phyloP scores from a whole-genome alignment of 1,284 basidiomycete species.

The Ganoderma sp. region DNA sequence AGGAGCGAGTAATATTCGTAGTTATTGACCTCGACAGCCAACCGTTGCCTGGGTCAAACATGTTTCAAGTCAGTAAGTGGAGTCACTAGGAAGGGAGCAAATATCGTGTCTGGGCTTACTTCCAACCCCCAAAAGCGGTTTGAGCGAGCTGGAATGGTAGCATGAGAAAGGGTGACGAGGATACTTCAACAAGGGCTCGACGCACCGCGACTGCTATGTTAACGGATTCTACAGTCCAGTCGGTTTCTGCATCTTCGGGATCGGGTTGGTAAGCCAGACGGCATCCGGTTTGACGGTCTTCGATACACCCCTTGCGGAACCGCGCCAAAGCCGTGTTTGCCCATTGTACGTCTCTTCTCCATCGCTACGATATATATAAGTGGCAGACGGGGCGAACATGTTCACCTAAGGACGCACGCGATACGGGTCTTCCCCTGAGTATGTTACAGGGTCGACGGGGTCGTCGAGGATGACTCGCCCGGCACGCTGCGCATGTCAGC shows the following conservation, averaged over 20 bases:
- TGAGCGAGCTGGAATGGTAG: background rate
- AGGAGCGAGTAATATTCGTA: background rate
- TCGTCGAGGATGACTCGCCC: conserved; percentile 21
- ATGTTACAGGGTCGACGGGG: conserved; percentile 11
- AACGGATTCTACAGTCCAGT: background rate
- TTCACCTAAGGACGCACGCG: background rate
- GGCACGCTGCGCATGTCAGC: conserved; percentile 8
- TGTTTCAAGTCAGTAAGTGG: background rate
- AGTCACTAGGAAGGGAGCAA: background rate
- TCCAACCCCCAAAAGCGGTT: background rate
- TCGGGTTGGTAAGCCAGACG: background rate
- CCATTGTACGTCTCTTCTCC: background rate
- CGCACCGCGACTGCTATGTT: background rate
- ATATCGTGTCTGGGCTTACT: background rate
- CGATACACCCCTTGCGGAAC: background rate
- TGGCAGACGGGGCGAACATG: no score
- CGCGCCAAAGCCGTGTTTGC: background rate
- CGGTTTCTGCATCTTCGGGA: background rate
- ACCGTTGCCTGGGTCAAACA: background rate
- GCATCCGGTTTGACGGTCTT: background rate
- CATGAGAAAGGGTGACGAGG: background rate
- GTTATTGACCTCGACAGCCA: background rate
- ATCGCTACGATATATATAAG: background rate
- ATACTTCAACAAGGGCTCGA: background rate
- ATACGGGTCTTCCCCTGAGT: background rate